phyloP scores from a whole-genome alignment of 306 rosid species.

The Urtica urens region DNA sequence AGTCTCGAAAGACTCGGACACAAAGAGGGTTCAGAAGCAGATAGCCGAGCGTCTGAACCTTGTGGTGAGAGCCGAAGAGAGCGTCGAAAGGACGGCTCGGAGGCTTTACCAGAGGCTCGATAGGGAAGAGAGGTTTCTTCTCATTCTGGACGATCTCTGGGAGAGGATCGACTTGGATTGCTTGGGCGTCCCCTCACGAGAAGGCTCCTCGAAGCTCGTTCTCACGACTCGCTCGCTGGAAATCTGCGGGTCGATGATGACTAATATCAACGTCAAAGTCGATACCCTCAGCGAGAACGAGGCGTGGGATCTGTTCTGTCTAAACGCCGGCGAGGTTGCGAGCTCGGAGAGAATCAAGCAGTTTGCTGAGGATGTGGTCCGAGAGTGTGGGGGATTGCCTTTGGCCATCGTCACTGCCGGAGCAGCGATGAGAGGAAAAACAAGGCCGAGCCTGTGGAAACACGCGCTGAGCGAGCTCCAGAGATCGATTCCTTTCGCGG shows the following conservation, averaged over 20 bases:
- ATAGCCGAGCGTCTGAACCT: slow-evolving; percentile 12
- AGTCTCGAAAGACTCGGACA: slow-evolving; percentile 2
- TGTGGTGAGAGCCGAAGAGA: slow-evolving; percentile 6
- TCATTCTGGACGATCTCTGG: slow-evolving; percentile 37
- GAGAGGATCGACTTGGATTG: slow-evolving; percentile 16
- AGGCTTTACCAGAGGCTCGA: slow-evolving; percentile 5
- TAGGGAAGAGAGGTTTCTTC: slow-evolving; percentile 1
- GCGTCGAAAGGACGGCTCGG: not conserved
- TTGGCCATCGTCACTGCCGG: slow-evolving; percentile 13
- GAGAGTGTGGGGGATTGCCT: slow-evolving; percentile 14
- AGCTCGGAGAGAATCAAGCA: not conserved
- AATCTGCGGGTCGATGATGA: slow-evolving; percentile 13
- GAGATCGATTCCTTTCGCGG: not conserved
- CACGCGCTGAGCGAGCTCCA: slow-evolving; percentile 11
- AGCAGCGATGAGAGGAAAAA: slow-evolving; percentile 18
- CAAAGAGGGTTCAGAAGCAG: slow-evolving; percentile 6
- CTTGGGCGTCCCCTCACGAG: slow-evolving; percentile 22
- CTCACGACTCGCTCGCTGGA: slow-evolving; percentile 21
- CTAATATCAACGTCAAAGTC: slow-evolving; percentile 10
- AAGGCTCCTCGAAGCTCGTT: slow-evolving; percentile 18
- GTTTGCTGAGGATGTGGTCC: not conserved
- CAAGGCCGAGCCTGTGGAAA: slow-evolving; percentile 5
- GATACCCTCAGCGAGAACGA: not conserved
- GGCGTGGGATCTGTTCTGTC: slow-evolving; percentile 16
- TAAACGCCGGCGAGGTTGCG: slow-evolving; percentile 7